Evolutionary conservation across 352 stramenopile species (phyloP).

Genomic region (Globisporangium abappressorium): DNA sequence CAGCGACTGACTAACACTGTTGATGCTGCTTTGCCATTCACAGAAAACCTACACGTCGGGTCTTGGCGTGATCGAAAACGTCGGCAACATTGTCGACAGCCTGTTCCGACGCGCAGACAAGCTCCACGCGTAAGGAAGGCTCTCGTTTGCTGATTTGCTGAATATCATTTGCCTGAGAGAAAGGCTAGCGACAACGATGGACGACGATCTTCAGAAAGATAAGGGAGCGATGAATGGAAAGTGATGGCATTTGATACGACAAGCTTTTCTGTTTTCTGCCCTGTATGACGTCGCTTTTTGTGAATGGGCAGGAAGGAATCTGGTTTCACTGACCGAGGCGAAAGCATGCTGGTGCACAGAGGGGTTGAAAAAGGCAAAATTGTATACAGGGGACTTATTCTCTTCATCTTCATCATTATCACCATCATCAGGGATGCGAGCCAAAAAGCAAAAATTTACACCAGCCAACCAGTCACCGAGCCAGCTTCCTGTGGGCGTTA

Average conservation of each 20-base stretch:
- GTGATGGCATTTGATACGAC: not conserved
- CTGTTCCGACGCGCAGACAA: slow-evolving; percentile 90
- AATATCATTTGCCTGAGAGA: not conserved
- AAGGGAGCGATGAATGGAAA: not conserved
- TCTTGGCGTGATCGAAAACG: slow-evolving; percentile 95
- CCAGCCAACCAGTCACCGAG: not conserved
- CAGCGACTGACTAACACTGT: not conserved
- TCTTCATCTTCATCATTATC: slow-evolving; percentile 1
- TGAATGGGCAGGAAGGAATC: not conserved
- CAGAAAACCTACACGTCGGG: slow-evolving; percentile 92
- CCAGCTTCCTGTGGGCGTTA: not conserved
- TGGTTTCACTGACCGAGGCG: not conserved
- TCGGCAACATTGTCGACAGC: slow-evolving; percentile 95
- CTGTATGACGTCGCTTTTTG: not conserved
- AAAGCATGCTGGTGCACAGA: not conserved
- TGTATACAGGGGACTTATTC: slow-evolving; percentile 1
- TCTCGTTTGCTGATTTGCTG: not conserved
- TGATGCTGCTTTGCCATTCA: slow-evolving; percentile 7
- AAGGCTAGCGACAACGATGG: not conserved
- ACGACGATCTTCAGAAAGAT: not conserved
- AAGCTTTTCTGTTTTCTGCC: not conserved
- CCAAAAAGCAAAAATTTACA: not conserved
- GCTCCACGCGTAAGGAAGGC: slow-evolving; percentile 62
- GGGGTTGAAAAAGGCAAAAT: not conserved
- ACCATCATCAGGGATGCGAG: not conserved